A percentile compares a stretch with the other conserved stretches of the same genome.
Evolutionary conservation across 176 grass and related monocot species (phyloP).

Genomic region (Alopecurus myosuroides): DNA sequence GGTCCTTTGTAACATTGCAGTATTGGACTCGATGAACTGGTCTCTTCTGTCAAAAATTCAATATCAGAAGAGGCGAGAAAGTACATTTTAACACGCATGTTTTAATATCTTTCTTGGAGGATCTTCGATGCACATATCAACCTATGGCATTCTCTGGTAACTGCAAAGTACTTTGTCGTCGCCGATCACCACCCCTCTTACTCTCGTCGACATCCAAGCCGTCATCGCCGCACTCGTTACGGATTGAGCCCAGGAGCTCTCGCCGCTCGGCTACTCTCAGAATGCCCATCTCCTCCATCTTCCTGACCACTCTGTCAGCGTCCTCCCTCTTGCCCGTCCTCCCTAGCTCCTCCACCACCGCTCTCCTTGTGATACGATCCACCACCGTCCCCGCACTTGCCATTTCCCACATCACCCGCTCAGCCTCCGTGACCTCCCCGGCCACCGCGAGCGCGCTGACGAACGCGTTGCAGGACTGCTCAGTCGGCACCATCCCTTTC

Average conservation of each 20-base stretch:
- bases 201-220: background rate
- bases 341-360: conserved; percentile 46
- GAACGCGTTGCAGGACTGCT: conserved; percentile 47
- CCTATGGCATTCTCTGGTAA: background rate
- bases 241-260: conserved; percentile 27
- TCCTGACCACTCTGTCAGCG: conserved; percentile 27
- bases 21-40: no score
- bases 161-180: no score
- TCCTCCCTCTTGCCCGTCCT: conserved; percentile 32
- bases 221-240: conserved; percentile 19
- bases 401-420: conserved; percentile 58
- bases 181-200: background rate
- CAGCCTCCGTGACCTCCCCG: conserved; percentile 36
- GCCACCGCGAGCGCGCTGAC: conserved; percentile 57
- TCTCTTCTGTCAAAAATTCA: no score
- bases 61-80: no score
- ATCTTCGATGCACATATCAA: background rate
- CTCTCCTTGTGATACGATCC: conserved; percentile 47
- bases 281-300: conserved; percentile 50
- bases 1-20: no score
- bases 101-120: background rate
- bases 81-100: background rate
- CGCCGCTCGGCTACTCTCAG: conserved; percentile 16
- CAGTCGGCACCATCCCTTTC: conserved; percentile 28
- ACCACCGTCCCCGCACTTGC: conserved; percentile 37